Base-by-base conservation (phyloP, 441 rosid genomes). In the Isatis lusitanica region DNA sequence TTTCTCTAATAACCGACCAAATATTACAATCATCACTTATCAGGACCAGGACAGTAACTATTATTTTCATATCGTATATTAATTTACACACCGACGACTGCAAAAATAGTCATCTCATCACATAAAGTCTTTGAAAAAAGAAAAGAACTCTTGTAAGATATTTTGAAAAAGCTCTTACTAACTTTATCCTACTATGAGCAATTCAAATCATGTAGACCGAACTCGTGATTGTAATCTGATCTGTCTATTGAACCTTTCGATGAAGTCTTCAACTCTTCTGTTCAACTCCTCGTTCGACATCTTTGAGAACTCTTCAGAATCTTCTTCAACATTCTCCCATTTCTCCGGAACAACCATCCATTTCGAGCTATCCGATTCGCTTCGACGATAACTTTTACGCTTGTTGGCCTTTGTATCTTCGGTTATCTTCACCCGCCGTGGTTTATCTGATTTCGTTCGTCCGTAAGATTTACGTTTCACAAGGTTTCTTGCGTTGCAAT, bases 211-310 rank as follows among this genome's bases (percentile, higher is more conserved):
- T n/a, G 66, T 53, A 39, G 62, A 56, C 53, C 13, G 56, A 17
- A 7, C 68, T 40, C 38, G 63, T 17, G 73, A 72, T 64, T 84
- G 86, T 40, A 71, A 81, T 75, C 86, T 82, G 58, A 87, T 84
- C 52, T 87, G 85, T 67, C 55, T 76, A 42, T 81, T 84, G 74
- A 81, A 86, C 66, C 68, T 66, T 61, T 70, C 70, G 66, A 89
- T 89, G 35, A 89, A 89, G 31, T 90, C 91, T 75, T 90, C 92
- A 24, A 86, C 87, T 69, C 89, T 83, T 73, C 67, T 75, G 61
- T 90, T 87, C 66, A 90, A 31, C 35, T 90, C 95, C 61, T 87
- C 92, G 24, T 84, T 71, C 1, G 95, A 87, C 92, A 90, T 52
- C 48, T 61, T 75, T 48, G 87, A 84, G 52, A 82, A 87, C 80